A percentile compares a stretch with the other conserved stretches of the same genome.
These are phyloP conservation scores for Fusarium sororula DNA, from an alignment of 2,329 filamentous ascomycete genomes.

Conservation along the genomic window DNA sequence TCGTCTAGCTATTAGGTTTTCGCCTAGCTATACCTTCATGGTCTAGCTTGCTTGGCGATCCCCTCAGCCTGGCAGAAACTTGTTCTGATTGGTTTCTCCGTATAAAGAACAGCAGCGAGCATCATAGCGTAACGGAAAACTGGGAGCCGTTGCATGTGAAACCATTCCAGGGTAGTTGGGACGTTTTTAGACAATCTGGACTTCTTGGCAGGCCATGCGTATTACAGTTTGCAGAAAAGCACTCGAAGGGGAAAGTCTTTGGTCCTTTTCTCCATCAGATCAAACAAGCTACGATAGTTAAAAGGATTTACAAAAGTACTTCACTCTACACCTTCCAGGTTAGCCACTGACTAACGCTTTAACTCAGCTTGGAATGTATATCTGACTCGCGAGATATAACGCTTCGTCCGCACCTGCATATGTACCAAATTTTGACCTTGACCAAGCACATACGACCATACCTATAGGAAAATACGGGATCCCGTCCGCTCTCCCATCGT, in stretches of 20 bases:
- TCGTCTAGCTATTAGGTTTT: not conserved
- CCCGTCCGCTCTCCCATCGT: not conserved
- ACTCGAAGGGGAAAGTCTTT: not conserved
- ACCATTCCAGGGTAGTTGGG: not conserved
- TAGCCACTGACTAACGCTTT: not conserved
- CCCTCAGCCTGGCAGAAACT: not conserved
- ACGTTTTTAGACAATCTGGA: not conserved
- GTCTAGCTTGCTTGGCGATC: not conserved
- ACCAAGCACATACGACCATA: not conserved
- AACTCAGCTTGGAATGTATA: accelerated
- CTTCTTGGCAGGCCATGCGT: not conserved
- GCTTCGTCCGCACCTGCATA: accelerated
- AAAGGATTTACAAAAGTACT: not conserved
- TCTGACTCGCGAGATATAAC: no score
- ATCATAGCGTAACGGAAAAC: not conserved
- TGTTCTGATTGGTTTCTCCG: not conserved
- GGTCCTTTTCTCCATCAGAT: not conserved
- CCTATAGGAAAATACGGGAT: not conserved
- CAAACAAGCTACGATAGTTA: accelerated
- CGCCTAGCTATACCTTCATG: not conserved
- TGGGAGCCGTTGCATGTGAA: not conserved
- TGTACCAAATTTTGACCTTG: accelerated
- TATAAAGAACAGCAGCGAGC: not conserved
- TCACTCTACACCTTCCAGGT: not conserved
- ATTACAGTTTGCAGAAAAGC: not conserved